Conservation (phyloP, 345 rosid species). For the Populus euphratica region DNA sequence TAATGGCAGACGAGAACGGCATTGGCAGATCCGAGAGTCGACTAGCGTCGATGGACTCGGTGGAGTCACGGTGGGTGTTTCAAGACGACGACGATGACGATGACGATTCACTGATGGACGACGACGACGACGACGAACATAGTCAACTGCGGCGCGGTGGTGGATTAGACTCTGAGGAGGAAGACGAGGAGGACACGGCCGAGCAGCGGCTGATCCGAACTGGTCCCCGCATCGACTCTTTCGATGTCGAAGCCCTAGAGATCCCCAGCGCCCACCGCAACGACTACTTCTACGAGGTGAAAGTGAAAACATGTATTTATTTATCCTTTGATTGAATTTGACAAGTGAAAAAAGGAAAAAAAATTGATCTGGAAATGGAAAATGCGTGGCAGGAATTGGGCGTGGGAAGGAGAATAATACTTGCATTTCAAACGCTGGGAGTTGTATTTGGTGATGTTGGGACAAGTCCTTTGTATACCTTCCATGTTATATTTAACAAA, state of each 20-base stretch:
- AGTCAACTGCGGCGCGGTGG: constrained; percentile 15
- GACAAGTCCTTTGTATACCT: constrained; percentile 92
- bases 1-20: constrained; percentile 59
- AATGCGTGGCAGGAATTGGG: constrained; percentile 60
- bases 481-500: constrained; percentile 88
- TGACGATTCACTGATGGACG: constrained; percentile 56
- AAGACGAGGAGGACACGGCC: constrained; percentile 59
- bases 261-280: constrained; percentile 75
- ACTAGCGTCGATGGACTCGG: constrained; percentile 64
- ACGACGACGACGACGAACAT: constrained; percentile 28
- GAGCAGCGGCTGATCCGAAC: constrained; percentile 87
- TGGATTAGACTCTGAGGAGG: constrained; percentile 67
- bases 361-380: neutral
- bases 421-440: constrained; percentile 91
- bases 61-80: constrained; percentile 92
- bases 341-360: neutral
- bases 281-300: constrained; percentile 44
- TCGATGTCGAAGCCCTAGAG: constrained; percentile 96
- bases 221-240: constrained; percentile 80
- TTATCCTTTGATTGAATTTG: neutral
- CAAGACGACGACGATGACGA: constrained; percentile 61
- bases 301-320: neutral
- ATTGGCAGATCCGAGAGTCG: constrained; percentile 51
- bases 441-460: constrained; percentile 99
- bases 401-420: constrained; percentile 66